Evolutionary conservation across 305 asterid genomes (phyloP), one percentile per base, ranked within the genome.

Genomic region (Solanum chacoense): DNA sequence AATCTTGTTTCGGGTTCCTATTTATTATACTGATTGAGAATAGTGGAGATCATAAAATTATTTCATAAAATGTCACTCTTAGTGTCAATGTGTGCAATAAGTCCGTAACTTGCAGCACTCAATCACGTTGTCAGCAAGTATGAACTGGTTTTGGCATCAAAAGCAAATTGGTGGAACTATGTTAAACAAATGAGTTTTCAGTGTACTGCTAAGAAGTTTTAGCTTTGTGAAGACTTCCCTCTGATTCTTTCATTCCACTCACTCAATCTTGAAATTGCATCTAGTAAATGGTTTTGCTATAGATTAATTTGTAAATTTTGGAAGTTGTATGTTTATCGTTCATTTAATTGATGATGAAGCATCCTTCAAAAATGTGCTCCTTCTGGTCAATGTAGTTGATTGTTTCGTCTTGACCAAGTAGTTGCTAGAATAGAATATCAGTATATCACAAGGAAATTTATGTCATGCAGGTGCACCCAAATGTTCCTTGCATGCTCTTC

Each of bases 401-500:
- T 55, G 87, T 11, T 84, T 50, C 2, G 8, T 59, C 87, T 84
- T 84, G 38, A 55, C 74, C 45, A 84, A 84, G 74, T 50, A 31
- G 87, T 31, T 84, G 32, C 45, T 84, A 84, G 32, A 50, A 31
- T 84, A 32, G 32, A 22, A 26, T 42, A 63, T 87, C 77, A 32
- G 13, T 22, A 37, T 42, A 42, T 88, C 77, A 91, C 87, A 85
- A 74, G 34, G 24, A 42, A 45, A 8, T 87, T 12, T 88, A 71
- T 89, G 34, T 6, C 88, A 88, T 92, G 89, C 95, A 97, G 99
- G 99, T 97, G 86, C 99, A 97, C 92, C 99, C 99, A 22, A 96
- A 96, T 90, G 99, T 97, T 91, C 99, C 99, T 13, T 96, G 99
- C 90, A 96, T 97, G 98, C 98, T 97, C 89, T 97, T 97, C 90